Evolutionary conservation across 1,284 basidiomycete genomes (phyloP).

Genomic region (Heterobasidion occidentale): DNA sequence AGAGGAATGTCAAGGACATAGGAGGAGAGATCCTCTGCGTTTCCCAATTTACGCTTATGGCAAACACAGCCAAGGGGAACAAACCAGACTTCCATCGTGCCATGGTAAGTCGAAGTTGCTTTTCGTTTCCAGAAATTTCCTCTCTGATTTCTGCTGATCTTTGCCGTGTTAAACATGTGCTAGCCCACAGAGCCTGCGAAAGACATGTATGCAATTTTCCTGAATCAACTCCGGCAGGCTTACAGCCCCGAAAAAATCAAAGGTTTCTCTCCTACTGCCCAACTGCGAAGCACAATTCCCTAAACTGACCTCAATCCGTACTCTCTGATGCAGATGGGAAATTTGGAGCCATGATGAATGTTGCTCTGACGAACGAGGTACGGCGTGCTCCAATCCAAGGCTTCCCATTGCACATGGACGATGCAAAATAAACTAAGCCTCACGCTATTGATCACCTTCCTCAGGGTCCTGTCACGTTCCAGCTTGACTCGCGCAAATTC

Average conservation of each 20-base stretch:
- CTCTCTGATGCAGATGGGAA: constrained; percentile 56
- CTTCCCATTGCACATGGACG: neutral
- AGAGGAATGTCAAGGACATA: constrained; percentile 75
- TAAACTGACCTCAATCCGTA: too few species aligned
- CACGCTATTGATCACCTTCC: neutral
- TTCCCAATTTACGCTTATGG: constrained; percentile 87
- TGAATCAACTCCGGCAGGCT: constrained; percentile 53
- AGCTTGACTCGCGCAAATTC: constrained; percentile 70
- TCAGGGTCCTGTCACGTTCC: constrained; percentile 79
- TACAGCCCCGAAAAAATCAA: constrained; percentile 74
- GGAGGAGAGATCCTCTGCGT: constrained; percentile 84
- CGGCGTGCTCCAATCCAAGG: neutral
- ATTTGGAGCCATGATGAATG: constrained; percentile 93
- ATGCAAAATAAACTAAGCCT: neutral
- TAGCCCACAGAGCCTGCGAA: constrained; percentile 64
- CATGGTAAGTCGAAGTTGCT: constrained; percentile 49
- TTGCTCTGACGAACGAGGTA: constrained; percentile 80
- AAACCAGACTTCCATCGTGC: constrained; percentile 90
- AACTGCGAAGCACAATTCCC: neutral
- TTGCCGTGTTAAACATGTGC: constrained; percentile 6
- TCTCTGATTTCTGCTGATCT: neutral
- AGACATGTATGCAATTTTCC: constrained; percentile 63
- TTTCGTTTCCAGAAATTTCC: constrained; percentile 2
- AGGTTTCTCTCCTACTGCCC: constrained; percentile 36
- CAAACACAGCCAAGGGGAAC: constrained; percentile 79